Evolutionary conservation across 2,329 filamentous ascomycete genomes (phyloP).

Genomic region (Amauroascus niger): DNA sequence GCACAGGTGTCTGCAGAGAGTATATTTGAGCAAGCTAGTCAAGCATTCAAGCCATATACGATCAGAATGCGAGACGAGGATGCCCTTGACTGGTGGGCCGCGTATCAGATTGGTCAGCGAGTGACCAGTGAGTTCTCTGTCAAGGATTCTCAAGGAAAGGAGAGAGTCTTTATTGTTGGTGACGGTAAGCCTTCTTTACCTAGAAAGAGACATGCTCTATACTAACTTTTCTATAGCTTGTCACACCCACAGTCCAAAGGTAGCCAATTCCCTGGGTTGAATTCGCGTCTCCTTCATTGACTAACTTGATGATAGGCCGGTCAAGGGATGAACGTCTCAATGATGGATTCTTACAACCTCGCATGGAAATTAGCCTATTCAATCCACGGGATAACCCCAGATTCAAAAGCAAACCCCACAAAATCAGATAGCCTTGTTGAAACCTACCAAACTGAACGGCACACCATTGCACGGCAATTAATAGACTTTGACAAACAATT

Average conservation of each 20-base stretch:
- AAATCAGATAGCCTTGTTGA: constrained; percentile 25
- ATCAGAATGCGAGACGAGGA: constrained; percentile 5
- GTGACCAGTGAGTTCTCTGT: constrained; percentile 51
- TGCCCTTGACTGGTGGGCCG: constrained; percentile 52
- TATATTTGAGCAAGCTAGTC: constrained; percentile 54
- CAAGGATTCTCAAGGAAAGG: constrained; percentile 57
- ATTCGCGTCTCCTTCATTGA: too few species aligned
- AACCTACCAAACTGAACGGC: constrained; percentile 32
- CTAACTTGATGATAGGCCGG: constrained; percentile 42
- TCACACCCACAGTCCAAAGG: constrained; percentile 66
- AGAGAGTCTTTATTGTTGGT: constrained; percentile 63
- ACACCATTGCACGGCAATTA: constrained; percentile 31
- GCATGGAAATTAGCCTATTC: constrained; percentile 35
- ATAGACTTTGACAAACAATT: constrained; percentile 35
- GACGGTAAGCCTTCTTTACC: constrained; percentile 38
- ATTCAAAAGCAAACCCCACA: constrained; percentile 2
- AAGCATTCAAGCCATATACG: constrained; percentile 55
- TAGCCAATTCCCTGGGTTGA: constrained; percentile 9
- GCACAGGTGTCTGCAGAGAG: constrained; percentile 54
- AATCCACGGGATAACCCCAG: constrained; percentile 30
- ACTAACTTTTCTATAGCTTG: constrained; percentile 42
- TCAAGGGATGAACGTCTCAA: constrained; percentile 63
- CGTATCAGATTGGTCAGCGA: constrained; percentile 59
- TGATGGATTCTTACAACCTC: constrained; percentile 46
- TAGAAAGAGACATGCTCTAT: neutral